These are phyloP conservation scores for Trichoderma sp. DNA, from an alignment of 2,329 filamentous ascomycete genomes.

Conservation along the genomic window DNA sequence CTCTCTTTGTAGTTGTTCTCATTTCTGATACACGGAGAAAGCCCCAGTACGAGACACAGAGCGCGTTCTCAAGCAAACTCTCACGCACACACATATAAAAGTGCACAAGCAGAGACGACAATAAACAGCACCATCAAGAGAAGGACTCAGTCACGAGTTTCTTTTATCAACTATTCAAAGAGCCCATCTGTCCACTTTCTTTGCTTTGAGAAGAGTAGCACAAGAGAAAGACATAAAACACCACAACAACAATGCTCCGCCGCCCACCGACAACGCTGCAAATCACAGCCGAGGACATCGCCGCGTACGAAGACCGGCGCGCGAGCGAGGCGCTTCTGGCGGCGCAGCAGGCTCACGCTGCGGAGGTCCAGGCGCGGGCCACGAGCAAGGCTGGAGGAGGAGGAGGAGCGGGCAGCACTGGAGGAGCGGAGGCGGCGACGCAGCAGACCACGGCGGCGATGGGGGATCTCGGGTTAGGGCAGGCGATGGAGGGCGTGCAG, in stretches of 20 bases:
- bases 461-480: constrained; percentile 16
- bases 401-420: too few relatives aligned
- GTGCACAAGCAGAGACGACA: not conserved
- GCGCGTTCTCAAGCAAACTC: too few relatives aligned
- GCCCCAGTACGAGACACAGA: not conserved
- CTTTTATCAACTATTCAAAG: not conserved
- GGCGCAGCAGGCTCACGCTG: constrained; percentile 32
- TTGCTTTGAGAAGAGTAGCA: not conserved
- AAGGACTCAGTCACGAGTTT: not conserved
- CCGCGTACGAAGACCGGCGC: constrained; percentile 65
- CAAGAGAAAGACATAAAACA: not conserved
- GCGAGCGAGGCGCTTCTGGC: constrained; percentile 39
- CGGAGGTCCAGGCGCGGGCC: constrained; percentile 25
- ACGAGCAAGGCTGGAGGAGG: constrained; percentile 8
- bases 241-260: constrained; percentile 53
- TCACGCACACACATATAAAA: too few relatives aligned
- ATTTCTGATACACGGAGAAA: not conserved
- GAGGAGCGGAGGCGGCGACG: constrained; percentile 25
- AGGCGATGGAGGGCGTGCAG: constrained; percentile 32
- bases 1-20: not conserved
- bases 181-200: not conserved
- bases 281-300: constrained; percentile 68
- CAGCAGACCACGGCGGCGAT: constrained; percentile 22
- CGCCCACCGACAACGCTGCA: constrained; percentile 65
- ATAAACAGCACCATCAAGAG: not conserved